These are phyloP conservation scores for Phycomyces blakesleeanus DNA, from an alignment of 192 early-diverging fungal species.

Conservation along the genomic window DNA sequence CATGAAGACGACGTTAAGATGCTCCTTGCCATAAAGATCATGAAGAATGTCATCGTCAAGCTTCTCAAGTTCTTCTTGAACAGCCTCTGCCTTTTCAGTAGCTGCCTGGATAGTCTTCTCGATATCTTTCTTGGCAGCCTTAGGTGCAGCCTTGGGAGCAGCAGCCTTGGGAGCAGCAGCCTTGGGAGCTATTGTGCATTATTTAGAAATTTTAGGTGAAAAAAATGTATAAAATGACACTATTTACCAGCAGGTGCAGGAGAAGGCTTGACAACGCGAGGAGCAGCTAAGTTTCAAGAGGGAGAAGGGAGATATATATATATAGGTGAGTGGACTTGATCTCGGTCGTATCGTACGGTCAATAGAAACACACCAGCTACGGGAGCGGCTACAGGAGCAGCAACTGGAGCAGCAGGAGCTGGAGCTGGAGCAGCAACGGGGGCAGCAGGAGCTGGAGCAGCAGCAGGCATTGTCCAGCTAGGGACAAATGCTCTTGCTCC, in stretches of 20 bases:
- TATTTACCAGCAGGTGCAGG: slow-evolving; percentile 5
- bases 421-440: slow-evolving; percentile 11
- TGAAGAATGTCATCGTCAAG: slow-evolving; percentile 54
- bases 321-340: not conserved
- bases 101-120: slow-evolving; percentile 30
- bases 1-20: slow-evolving; percentile 97
- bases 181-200: slow-evolving; percentile 22
- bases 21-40: slow-evolving; percentile 86
- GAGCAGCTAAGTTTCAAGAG: slow-evolving; percentile 2
- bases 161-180: slow-evolving; percentile 33
- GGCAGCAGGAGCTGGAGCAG: slow-evolving; percentile 37
- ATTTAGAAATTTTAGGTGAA: not conserved
- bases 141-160: slow-evolving; percentile 23
- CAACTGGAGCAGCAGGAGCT: slow-evolving; percentile 24
- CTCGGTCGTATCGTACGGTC: not conserved
- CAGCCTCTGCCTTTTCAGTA: slow-evolving; percentile 31
- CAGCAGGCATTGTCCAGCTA: slow-evolving; percentile 39
- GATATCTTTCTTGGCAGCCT: slow-evolving; percentile 18
- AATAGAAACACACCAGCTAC: not conserved
- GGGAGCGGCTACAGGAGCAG: slow-evolving; percentile 12
- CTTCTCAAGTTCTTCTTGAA: slow-evolving; percentile 49
- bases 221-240: not conserved
- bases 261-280: slow-evolving; percentile 25
- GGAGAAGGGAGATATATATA: not conserved
- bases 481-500: slow-evolving; percentile 74